Conservation (phyloP, 1,284 basidiomycete genomes). For the Heliocybe sulcata region DNA sequence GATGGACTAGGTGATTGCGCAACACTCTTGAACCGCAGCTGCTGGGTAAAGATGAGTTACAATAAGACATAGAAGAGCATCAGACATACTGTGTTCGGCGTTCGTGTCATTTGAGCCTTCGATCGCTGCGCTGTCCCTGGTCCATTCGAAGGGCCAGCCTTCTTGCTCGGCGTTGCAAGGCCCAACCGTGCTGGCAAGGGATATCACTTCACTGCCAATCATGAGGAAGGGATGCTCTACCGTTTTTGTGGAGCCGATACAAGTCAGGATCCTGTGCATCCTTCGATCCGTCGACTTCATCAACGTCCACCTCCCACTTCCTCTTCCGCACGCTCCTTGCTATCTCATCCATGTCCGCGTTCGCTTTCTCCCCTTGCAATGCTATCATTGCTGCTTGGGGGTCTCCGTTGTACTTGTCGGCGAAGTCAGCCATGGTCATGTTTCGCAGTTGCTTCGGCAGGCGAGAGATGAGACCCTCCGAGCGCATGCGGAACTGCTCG, state of each 20-base stretch:
- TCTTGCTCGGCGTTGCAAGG: slow-evolving; percentile 46
- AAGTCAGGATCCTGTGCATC: slow-evolving; percentile 29
- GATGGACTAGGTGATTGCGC: slow-evolving; percentile 36
- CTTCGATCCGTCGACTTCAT: slow-evolving; percentile 19
- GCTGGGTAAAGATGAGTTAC: background rate
- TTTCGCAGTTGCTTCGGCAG: slow-evolving; percentile 67
- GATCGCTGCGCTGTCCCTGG: slow-evolving; percentile 40
- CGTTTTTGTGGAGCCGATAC: slow-evolving; percentile 48
- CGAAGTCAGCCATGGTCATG: slow-evolving; percentile 70
- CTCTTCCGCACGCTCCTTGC: slow-evolving; percentile 63
- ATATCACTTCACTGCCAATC: background rate
- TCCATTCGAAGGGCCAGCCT: slow-evolving; percentile 35
- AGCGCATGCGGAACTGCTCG: slow-evolving; percentile 61
- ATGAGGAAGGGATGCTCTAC: slow-evolving; percentile 27
- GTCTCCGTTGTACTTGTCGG: slow-evolving; percentile 68
- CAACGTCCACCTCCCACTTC: slow-evolving; percentile 57
- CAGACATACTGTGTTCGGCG: slow-evolving; percentile 40
- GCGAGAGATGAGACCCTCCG: slow-evolving; percentile 65
- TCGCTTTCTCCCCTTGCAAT: slow-evolving; percentile 43
- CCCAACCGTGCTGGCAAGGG: slow-evolving; percentile 41
- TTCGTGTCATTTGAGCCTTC: slow-evolving; percentile 33
- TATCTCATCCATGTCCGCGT: slow-evolving; percentile 42
- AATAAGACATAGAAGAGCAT: background rate
- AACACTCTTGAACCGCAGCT: slow-evolving; percentile 10
- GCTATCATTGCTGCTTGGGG: slow-evolving; percentile 60